Percentiles rank a stretch among this genome's conserved stretches.
These are phyloP conservation scores for Globisporangium mamillatum DNA, from an alignment of 352 stramenopile species.

Conservation along the genomic window DNA sequence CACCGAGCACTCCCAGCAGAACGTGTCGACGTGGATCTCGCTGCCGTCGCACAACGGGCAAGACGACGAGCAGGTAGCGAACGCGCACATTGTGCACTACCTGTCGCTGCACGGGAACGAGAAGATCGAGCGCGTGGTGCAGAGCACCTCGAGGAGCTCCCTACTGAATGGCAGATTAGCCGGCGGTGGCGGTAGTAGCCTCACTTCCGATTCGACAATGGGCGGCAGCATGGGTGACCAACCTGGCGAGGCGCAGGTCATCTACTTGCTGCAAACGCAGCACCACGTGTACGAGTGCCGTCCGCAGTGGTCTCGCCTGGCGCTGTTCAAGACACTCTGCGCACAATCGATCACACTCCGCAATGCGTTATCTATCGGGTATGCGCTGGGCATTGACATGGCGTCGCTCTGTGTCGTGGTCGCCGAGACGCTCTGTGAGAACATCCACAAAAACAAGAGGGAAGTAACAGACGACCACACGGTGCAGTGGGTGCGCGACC, in stretches of 20 bases:
- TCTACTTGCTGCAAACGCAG: slow-evolving; percentile 81
- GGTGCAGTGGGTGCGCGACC: slow-evolving; percentile 68
- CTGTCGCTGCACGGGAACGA: slow-evolving; percentile 73
- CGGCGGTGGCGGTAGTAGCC: neutral
- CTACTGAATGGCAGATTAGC: neutral
- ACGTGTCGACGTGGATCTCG: slow-evolving; percentile 77
- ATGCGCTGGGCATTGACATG: slow-evolving; percentile 86
- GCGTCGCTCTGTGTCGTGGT: slow-evolving; percentile 82
- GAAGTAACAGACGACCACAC: slow-evolving; percentile 23
- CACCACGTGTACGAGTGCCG: slow-evolving; percentile 86
- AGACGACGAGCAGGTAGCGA: slow-evolving; percentile 36
- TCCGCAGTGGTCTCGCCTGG: slow-evolving; percentile 78
- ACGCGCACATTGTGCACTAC: slow-evolving; percentile 78
- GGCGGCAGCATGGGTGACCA: slow-evolving; percentile 13
- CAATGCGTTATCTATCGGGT: slow-evolving; percentile 81
- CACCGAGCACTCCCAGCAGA: slow-evolving; percentile 27
- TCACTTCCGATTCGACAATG: neutral
- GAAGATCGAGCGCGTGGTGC: slow-evolving; percentile 64
- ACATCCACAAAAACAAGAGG: slow-evolving; percentile 24
- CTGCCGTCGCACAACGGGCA: slow-evolving; percentile 63
- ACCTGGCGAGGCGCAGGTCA: slow-evolving; percentile 47
- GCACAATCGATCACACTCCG: slow-evolving; percentile 47
- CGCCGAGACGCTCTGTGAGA: slow-evolving; percentile 70
- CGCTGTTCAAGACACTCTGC: slow-evolving; percentile 75
- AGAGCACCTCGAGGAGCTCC: slow-evolving; percentile 43